phyloP scores from a whole-genome alignment of 129 eudicot genomes.

The Saposhnikovia divaricata region DNA sequence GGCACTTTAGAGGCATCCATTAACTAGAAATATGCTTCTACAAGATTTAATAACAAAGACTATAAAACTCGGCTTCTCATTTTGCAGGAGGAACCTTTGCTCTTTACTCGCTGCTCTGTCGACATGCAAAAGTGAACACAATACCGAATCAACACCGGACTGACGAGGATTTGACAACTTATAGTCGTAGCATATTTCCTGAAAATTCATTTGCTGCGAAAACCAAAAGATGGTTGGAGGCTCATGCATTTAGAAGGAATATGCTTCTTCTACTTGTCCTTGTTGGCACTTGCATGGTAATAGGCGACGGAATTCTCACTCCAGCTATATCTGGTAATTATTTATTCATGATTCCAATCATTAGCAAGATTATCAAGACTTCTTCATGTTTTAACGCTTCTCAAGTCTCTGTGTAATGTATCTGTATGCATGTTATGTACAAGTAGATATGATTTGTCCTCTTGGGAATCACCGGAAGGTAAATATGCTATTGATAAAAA shows the following conservation, averaged over 20 bases:
- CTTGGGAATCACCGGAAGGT: neutral
- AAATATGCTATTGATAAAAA: neutral
- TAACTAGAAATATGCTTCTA: neutral
- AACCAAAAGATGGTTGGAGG: slow-evolving; percentile 86
- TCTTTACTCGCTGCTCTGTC: slow-evolving; percentile 76
- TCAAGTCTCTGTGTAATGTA: neutral
- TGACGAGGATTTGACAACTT: slow-evolving; percentile 92
- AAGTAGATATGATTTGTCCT: neutral
- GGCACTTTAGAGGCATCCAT: neutral
- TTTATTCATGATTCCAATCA: neutral
- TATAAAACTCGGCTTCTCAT: neutral
- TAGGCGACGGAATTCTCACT: slow-evolving; percentile 94
- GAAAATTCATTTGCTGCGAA: slow-evolving; percentile 90
- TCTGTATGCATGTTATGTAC: neutral
- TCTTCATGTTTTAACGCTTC: neutral
- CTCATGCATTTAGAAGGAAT: slow-evolving; percentile 50
- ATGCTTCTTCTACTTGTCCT: slow-evolving; percentile 86
- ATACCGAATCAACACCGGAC: slow-evolving; percentile 92
- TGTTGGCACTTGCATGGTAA: slow-evolving; percentile 87
- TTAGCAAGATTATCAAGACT: neutral
- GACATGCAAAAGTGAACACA: slow-evolving; percentile 86
- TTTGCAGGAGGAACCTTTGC: slow-evolving; percentile 94
- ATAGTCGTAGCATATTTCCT: slow-evolving; percentile 68
- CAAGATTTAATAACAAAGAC: neutral
- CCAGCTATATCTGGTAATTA: slow-evolving; percentile 91